Evolutionary conservation across 140 eudicot species (phyloP).

Genomic region (Flaveria floridana): DNA sequence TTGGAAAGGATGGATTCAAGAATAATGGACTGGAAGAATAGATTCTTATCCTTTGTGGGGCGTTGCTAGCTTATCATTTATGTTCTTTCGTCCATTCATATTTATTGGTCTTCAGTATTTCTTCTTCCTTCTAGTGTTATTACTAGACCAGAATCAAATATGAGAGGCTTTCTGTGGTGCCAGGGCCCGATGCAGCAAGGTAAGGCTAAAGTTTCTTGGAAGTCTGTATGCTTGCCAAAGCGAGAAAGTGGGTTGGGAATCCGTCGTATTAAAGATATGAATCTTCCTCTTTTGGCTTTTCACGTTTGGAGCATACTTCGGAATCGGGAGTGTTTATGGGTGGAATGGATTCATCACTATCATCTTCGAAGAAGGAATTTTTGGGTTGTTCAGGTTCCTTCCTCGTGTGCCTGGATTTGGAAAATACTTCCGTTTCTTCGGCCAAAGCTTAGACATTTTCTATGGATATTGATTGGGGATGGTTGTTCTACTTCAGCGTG

Average conservation of each 20-base stretch:
- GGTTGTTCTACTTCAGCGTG: too few species aligned
- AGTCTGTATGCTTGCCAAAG: background rate
- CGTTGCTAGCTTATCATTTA: background rate
- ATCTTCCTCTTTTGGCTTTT: too few species aligned
- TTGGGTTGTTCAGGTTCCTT: too few species aligned
- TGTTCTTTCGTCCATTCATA: background rate
- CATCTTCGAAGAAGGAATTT: too few species aligned
- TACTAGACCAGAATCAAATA: background rate
- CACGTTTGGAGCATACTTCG: too few species aligned
- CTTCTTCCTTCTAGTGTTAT: background rate
- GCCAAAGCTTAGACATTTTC: too few species aligned
- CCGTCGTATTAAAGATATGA: too few species aligned
- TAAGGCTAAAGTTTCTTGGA: background rate
- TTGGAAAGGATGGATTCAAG: background rate
- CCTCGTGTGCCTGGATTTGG: too few species aligned
- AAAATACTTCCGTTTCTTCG: too few species aligned
- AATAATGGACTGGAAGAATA: background rate
- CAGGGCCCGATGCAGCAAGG: background rate
- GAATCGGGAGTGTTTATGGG: too few species aligned
- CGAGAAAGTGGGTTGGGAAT: background rate
- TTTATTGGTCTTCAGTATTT: background rate
- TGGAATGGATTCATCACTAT: too few species aligned
- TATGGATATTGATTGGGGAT: too few species aligned
- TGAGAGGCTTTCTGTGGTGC: background rate
- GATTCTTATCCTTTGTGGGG: background rate